Evolutionary conservation across 2,329 filamentous ascomycete species (phyloP), one percentile per base, ranked within the genome.

Genomic region (Clarireedia monteithiana): DNA sequence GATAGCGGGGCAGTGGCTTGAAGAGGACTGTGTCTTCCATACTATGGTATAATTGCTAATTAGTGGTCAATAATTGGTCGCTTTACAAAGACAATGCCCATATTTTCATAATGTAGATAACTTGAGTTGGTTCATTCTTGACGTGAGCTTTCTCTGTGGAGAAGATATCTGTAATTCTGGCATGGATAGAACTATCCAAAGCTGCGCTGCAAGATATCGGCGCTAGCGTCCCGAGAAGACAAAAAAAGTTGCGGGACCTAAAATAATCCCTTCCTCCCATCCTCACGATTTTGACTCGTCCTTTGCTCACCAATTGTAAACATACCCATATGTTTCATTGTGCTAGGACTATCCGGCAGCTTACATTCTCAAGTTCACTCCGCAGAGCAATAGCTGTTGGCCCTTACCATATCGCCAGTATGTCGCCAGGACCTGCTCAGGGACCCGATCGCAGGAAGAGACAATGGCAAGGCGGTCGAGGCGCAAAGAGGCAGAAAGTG

Each of bases 401-500:
- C 56, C 17, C 36, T 4, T 57, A 42, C 36, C 58, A 53, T n/a
- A 59, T 54, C 48, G 49, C 49, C 50, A 24, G 57, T 45, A 62
- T 63, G 60, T 54, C 58, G 48, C 20, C 53, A 12, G 24, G 40
- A 23, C 23, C 49, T 46, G 24, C 30, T 45, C 48, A 53, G 27
- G 49, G 44, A 38, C 59, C 56, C n/a, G 51, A 60, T 38, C 50
- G 51, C 15, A 66, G 64, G 49, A 69, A 68, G 58, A 64, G 64
- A 46, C 59, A 58, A 60, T 59, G 56, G 27, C 66, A 68, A 58
- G 66, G 63, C n/a, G 66, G 66, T 42, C 58, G 65, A 53, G 64
- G 64, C 23, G 50, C 61, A 7, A 81, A 80, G 69, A 75, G 75
- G 40, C 69, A 70, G 40, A 83, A 81, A 75, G 77, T 77, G 55